Conservation (phyloP, 495 filamentous ascomycete species). For the Podospora sp. region DNA sequence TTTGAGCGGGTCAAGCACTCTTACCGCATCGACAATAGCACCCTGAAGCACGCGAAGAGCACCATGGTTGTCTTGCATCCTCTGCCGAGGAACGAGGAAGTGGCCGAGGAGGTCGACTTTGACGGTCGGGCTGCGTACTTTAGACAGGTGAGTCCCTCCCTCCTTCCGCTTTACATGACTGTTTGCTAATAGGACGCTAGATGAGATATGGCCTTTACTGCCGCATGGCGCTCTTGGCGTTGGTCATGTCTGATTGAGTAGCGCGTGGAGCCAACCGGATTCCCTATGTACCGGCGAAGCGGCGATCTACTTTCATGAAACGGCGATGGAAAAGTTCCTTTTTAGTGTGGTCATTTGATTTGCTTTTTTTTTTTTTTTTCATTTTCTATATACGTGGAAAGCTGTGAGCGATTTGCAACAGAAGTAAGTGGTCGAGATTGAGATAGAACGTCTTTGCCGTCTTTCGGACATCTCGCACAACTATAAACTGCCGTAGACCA, state of each 20-base stretch:
- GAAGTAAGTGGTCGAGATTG: not conserved
- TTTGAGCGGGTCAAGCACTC: conserved; percentile 86
- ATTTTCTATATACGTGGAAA: not conserved
- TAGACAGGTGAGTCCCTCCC: conserved; percentile 77
- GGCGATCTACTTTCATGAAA: not conserved
- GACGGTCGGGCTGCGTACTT: conserved; percentile 98
- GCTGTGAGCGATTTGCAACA: not conserved
- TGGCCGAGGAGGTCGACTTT: conserved; percentile 94
- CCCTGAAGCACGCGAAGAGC: conserved; percentile 88
- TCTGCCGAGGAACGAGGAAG: conserved; percentile 87
- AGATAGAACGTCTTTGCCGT: conserved; percentile 6
- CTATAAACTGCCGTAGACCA: conserved; percentile 16
- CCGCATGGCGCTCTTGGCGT: conserved; percentile 92
- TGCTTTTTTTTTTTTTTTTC: conserved; percentile 9
- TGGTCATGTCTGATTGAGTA: conserved; percentile 69
- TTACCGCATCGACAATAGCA: conserved; percentile 84
- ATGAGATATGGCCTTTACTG: conserved; percentile 98
- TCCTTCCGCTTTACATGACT: conserved; percentile 33
- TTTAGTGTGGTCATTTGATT: conserved; percentile 20
- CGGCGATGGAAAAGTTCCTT: conserved; percentile 7
- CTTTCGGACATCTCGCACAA: not conserved
- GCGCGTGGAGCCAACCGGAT: not conserved
- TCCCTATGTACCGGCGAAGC: conserved; percentile 6
- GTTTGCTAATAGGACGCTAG: conserved; percentile 50
- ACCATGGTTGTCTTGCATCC: conserved; percentile 96